Base-by-base conservation (phyloP, 306 rosid species). In the Cercis canadensis region DNA sequence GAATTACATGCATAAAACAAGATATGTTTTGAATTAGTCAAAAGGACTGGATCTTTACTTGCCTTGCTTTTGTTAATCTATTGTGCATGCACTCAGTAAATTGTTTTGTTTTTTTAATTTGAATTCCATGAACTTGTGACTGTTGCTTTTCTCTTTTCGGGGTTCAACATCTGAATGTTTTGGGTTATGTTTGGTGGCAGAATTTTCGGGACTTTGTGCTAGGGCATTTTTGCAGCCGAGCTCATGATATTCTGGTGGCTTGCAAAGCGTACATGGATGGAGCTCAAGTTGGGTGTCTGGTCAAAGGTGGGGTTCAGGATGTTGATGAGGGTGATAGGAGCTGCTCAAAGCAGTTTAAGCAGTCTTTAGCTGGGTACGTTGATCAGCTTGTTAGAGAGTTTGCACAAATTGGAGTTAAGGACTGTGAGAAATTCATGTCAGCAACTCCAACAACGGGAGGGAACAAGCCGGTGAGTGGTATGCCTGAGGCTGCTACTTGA, bases 281-380 rank as follows among this genome's bases (percentile, higher is more conserved):
- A 44, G 92, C 96, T 80, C 96, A 88, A 77, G 97, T 90, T 56
- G 98, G 98, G 7, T 90, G 89, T 75, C 78, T 85, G 72, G 96
- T 76, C 40, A 83, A 83, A 82, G 96, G 90, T 46, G 96, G 96
- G 34, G 92, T 87, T 77, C 96, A 87, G 75, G 96, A 90, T 62
- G 89, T 88, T 33, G 91, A 86, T 39, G 82, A 58, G 45, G 83
- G 96, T 49, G 89, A 90, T 81, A 78, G 80, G 83, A 90, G 98
- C 86, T 81, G 88, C 86, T 87, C 98, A 13, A 68, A 52, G 57
- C 37, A 39, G 24, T 92, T 92, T 43, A 73, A 83, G 80, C 40
- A 36, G 6, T 76, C 83, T 40, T 73, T 92, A 66, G 18, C 64
- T 12, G 65, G 61, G 2, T 40, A 51, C 70, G 63, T 87, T 29